Base-by-base conservation (phyloP, 2,329 filamentous ascomycete genomes). In the Ophiosphaerella narmari region DNA sequence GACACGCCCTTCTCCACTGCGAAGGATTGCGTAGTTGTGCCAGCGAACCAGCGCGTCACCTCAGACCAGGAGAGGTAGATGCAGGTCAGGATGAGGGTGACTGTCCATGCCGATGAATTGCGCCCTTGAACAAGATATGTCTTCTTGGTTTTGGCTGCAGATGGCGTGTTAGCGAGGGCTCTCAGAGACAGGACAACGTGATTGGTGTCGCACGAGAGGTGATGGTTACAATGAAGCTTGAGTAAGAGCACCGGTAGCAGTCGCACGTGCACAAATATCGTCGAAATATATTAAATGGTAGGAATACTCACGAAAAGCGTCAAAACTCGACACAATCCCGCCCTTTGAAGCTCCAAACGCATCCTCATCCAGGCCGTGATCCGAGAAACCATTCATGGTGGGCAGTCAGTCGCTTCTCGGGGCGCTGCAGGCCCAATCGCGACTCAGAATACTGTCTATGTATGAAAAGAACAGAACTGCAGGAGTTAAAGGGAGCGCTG, bases 51-150 rank as follows among this genome's bases (percentile, higher is more conserved):
- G 47, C 87, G 86, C 55, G 78, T 74, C 31, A 94, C 78, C 75
- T 99, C 94, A 43, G 86, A 85, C 78, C 88, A 85, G 61, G 90
- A 80, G 51, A 99, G 88, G 55, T 91, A 70, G 55, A 86, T 71
- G 56, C 90, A 94, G 56, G 95, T 79, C 43, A 89, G 56, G 52
- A 88, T 78, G 77, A 99, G 89, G 43, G 86, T 83, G 40, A 97
- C 82, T 18, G 94, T 97, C 89, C 92, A 97, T 77, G 95, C 91
- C 55, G 93, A 93, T 66, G 94, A 95, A 66, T 89, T 88, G 33
- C 88, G 83, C 29, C 91, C 95, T 59, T 87, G 85, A 39, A 89
- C 87, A 47, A 94, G 87, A 76, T 97, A 99, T 68, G 93, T 91
- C 13, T 92, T 85, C 78, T 97, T 97, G 46, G 93, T 90, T 81